Base-by-base conservation (phyloP, 176 grass and related monocot genomes). In the Raddia distichophylla region DNA sequence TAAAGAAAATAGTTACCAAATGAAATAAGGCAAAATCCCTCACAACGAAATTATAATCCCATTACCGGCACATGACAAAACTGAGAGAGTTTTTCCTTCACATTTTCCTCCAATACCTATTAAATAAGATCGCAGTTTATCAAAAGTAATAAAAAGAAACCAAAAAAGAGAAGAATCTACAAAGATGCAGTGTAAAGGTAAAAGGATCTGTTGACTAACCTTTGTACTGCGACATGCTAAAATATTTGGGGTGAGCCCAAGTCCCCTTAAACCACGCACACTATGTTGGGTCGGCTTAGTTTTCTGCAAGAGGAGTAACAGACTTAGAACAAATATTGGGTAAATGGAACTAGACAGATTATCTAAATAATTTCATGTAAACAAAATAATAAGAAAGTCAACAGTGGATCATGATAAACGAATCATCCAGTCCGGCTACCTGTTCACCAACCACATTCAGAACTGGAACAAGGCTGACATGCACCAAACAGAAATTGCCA, bases 211-310 rank as follows among this genome's bases (percentile, higher is more conserved):
- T 74, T 16, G 8, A 53, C 37, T 76, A 65, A 90, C 93, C 87
- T 91, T 91, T 76, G 90, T 69, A 85, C 93, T 85, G 64, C 93
- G 93, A 51, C 93, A 94, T 65, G 89, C 93, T 76, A 94, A 80
- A 80, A 94, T 91, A 76, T 94, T 91, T 74, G 93, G 93, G 27
- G 82, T 90, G 51, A 94, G 87, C 16, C 93, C 93, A 22, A 94
- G 93, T 81, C 89, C 93, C 82, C 93, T 89, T 72, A 94, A 86
- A 19, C 87, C 84, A 37, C 93, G 85, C 51, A 94, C 93, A 69
- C 93, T 91, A 77, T 94, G 93, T 85, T 94, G 93, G 35, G 93
- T 94, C 18, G 93, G 93, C 82, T 94, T 94, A 68, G 93, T 94
- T 91, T 94, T 94, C 93, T 94, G 37, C 18, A 77, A 56, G 40